phyloP scores from a whole-genome alignment of 2,329 filamentous ascomycete species.

The Botrytis elliptica region DNA sequence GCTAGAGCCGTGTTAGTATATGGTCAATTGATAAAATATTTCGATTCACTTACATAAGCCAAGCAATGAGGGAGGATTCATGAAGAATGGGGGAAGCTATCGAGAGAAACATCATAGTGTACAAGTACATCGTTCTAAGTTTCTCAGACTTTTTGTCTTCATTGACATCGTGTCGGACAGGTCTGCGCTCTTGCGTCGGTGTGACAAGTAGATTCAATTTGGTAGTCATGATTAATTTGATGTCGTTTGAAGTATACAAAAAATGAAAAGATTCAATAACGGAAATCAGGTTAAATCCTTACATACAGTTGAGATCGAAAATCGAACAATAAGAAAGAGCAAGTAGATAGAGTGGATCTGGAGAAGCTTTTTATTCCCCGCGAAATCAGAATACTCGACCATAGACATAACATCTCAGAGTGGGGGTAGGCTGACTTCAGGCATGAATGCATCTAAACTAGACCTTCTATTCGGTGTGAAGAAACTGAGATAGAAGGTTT shows the following conservation, averaged over 20 bases:
- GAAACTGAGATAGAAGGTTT: background rate
- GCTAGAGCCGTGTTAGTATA: background rate
- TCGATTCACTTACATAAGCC: slow-evolving; percentile 20
- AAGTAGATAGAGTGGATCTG: background rate
- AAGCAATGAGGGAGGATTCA: slow-evolving; percentile 14
- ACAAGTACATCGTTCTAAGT: slow-evolving; percentile 8
- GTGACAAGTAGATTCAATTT: background rate
- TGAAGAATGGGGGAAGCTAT: slow-evolving; percentile 25
- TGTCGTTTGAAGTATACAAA: background rate
- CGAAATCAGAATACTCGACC: background rate
- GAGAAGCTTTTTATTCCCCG: background rate
- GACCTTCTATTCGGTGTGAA: background rate
- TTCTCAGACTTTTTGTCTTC: background rate
- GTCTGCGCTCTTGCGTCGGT: background rate
- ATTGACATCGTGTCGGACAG: slow-evolving; percentile 1
- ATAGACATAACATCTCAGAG: background rate
- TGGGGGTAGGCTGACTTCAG: background rate
- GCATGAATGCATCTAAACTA: background rate
- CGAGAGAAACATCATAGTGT: slow-evolving; percentile 21
- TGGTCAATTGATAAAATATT: background rate
- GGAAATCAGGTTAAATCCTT: background rate
- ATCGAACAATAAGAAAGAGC: background rate
- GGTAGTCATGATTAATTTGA: background rate
- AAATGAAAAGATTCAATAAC: background rate
- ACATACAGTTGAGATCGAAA: background rate